Base-by-base conservation (phyloP, 352 stramenopile genomes). In the Phytopythium litorale region DNA sequence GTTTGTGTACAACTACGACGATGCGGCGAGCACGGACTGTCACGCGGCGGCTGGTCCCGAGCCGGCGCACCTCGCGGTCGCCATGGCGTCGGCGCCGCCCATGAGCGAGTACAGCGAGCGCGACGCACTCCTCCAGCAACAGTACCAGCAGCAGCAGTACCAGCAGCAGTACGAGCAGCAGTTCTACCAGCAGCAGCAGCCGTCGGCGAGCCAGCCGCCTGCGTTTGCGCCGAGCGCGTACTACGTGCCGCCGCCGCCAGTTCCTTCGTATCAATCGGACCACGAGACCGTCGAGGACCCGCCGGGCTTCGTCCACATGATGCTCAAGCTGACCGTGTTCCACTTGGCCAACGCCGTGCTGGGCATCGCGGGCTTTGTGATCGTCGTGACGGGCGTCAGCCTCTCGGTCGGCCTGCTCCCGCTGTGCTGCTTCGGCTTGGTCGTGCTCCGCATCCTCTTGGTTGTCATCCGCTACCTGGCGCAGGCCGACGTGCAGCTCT, bases 371-470 rank as follows among this genome's bases (percentile, higher is more conserved):
- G 75, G 66, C 8, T 89, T 91, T 63, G 56, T 62, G 15, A 40
- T 84, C 6, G 72, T 91, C 18, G 62, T 88, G 57, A 65, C 67
- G 15, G 71, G 76, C 3, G 61, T 78, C 5, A 70, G 72, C 25
- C 37, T 79, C 11, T 65, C 70, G 18, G 56, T 82, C 40, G 77
- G 70, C 1, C 48, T 91, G 23, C 62, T 91, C 6, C 81, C 83
- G 28, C 43, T 89, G 33, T 89, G 79, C 53, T 92, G 83, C 51
- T 62, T 91, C 52, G 83, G 83, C 12, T 55, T 92, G 28, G 42
- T 87, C n/a, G 43, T 89, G 7, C 83, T 91, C 60, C 76, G 78
- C 19, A 52, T 76, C 3, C 61, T 92, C 25, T 60, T 89, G 4
- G 63, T 64, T 2, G 37, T 82, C 55, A 77, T 88, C 23, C 62